A percentile compares a stretch with the other conserved stretches of the same genome.
phyloP scores from a whole-genome alignment of 345 rosid genomes.

The Gossypium thurberi region DNA sequence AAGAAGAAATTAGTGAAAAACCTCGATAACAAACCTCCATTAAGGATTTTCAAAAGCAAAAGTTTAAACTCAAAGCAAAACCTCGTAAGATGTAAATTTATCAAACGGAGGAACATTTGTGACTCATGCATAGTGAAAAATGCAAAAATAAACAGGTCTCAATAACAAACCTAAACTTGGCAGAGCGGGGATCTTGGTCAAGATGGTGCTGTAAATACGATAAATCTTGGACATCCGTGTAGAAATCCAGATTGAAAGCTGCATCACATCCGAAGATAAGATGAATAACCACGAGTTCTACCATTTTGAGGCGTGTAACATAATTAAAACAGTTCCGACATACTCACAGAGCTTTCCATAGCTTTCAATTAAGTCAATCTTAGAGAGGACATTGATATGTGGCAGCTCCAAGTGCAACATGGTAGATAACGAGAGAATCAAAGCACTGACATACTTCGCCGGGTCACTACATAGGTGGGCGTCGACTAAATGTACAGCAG shows the following conservation, averaged over 20 bases:
- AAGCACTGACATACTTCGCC: conserved; percentile 74
- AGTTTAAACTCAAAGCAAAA: background rate
- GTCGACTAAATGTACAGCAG: conserved; percentile 82
- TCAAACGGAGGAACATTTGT: background rate
- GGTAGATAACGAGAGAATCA: conserved; percentile 77
- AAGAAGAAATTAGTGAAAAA: conserved; percentile 12
- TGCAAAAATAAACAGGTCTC: background rate
- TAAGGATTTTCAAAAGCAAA: background rate
- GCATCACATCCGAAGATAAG: conserved; percentile 22
- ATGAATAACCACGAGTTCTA: background rate
- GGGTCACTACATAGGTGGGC: conserved; percentile 85
- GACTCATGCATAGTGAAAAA: background rate
- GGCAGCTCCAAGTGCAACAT: conserved; percentile 96
- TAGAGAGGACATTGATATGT: conserved; percentile 80
- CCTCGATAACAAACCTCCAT: too few relatives aligned
- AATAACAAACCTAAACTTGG: conserved; percentile 65
- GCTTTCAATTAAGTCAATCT: conserved; percentile 83
- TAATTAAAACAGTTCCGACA: background rate
- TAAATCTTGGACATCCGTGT: conserved; percentile 83
- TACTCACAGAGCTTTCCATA: conserved; percentile 77
- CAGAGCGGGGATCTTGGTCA: conserved; percentile 75
- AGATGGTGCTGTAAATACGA: conserved; percentile 64
- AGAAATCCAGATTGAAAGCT: conserved; percentile 82
- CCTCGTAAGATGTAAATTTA: background rate
- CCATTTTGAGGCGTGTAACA: background rate